Evolutionary conservation across 2,329 filamentous ascomycete species (phyloP).

Genomic region (Phaeosphaeriaceae sp.): DNA sequence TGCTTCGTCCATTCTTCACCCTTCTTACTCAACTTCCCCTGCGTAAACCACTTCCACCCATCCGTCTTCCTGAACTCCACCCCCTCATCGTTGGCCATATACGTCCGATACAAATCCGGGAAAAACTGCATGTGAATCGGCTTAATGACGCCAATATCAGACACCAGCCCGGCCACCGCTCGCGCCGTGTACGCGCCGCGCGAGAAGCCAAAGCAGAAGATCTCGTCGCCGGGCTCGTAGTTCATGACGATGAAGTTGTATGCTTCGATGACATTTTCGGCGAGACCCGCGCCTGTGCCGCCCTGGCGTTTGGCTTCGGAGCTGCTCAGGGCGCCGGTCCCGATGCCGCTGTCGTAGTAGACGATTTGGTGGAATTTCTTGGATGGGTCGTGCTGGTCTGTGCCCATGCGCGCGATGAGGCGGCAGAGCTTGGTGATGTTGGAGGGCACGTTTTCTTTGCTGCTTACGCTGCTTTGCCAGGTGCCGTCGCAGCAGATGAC

Average conservation of each 20-base stretch:
- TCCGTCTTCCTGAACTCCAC: conserved; percentile 33
- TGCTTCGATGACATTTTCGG: conserved; percentile 57
- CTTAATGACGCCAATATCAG: conserved; percentile 56
- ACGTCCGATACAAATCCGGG: conserved; percentile 52
- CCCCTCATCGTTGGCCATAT: conserved; percentile 37
- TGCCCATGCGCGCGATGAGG: conserved; percentile 38
- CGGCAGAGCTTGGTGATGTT: conserved; percentile 47
- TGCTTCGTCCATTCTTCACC: conserved; percentile 22
- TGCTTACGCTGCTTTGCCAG: conserved; percentile 44
- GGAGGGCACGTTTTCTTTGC: conserved; percentile 41
- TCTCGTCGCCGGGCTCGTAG: conserved; percentile 56
- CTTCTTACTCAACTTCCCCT: conserved; percentile 44
- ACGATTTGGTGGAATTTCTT: conserved; percentile 46
- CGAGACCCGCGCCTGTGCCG: conserved; percentile 53
- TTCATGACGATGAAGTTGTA: conserved; percentile 61
- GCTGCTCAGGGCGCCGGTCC: conserved; percentile 39
- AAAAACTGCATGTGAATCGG: conserved; percentile 53
- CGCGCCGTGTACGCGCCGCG: conserved; percentile 55
- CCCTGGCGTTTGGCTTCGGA: conserved; percentile 43
- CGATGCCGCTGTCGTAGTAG: conserved; percentile 46
- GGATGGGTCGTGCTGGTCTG: conserved; percentile 22
- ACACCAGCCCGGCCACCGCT: conserved; percentile 52
- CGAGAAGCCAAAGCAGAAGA: conserved; percentile 57
- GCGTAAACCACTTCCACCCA: conserved; percentile 37
- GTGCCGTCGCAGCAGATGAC: conserved; percentile 48